phyloP scores from a whole-genome alignment of 2,329 filamentous ascomycete genomes.

The Talaromyces rugulosus region DNA sequence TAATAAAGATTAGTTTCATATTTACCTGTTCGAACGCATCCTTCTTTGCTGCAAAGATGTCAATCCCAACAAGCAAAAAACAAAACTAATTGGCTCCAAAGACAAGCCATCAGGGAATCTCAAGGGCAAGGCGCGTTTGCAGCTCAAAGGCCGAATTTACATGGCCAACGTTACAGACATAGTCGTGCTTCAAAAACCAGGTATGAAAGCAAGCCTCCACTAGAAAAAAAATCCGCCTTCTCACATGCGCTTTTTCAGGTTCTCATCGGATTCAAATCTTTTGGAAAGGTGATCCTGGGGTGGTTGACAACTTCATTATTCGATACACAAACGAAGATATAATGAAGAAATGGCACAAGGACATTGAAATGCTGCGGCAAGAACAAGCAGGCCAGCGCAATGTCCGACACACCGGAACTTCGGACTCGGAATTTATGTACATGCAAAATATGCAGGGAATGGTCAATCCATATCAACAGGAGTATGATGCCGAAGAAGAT shows the following conservation, averaged over 20 bases:
- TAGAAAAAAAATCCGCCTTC: not conserved
- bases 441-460: slow-evolving; percentile 63
- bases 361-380: slow-evolving; percentile 70
- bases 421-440: slow-evolving; percentile 73
- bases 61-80: slow-evolving; percentile 74
- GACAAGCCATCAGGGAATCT: slow-evolving; percentile 67
- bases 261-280: slow-evolving; percentile 96
- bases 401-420: slow-evolving; percentile 53
- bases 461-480: slow-evolving; percentile 74
- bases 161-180: slow-evolving; percentile 98
- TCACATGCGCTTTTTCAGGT: slow-evolving; percentile 46
- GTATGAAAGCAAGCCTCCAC: slow-evolving; percentile 49
- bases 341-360: slow-evolving; percentile 86
- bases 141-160: slow-evolving; percentile 95
- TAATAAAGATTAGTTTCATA: slow-evolving; percentile 67
- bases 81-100: slow-evolving; percentile 57
- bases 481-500: slow-evolving; percentile 54
- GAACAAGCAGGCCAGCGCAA: slow-evolving; percentile 50
- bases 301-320: slow-evolving; percentile 95
- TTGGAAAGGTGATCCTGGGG: slow-evolving; percentile 94
- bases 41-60: slow-evolving; percentile 96
- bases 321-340: slow-evolving; percentile 86
- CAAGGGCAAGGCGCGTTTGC: slow-evolving; percentile 71
- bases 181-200: slow-evolving; percentile 80
- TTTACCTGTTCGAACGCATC: slow-evolving; percentile 95